A percentile compares a stretch with the other conserved stretches of the same genome.
These are phyloP conservation scores for Xylaria sp. DNA, from an alignment of 2,329 filamentous ascomycete species.

Conservation along the genomic window DNA sequence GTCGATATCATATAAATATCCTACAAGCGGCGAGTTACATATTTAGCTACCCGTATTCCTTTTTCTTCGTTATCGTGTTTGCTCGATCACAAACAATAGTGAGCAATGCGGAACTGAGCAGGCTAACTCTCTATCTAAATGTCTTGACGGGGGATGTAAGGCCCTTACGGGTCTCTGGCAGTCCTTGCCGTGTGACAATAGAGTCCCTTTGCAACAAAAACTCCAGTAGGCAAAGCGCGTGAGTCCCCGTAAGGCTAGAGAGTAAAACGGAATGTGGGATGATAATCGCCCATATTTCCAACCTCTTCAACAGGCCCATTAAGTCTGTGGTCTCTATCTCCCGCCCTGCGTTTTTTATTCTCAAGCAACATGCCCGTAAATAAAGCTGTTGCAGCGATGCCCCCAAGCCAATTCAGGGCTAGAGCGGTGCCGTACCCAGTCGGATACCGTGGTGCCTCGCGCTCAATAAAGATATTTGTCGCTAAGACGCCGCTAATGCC, in stretches of 20 bases:
- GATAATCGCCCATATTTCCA: slow-evolving; percentile 62
- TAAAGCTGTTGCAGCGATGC: slow-evolving; percentile 51
- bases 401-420: slow-evolving; percentile 50
- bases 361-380: slow-evolving; percentile 55
- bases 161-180: no score
- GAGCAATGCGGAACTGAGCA: no score
- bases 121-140: no score
- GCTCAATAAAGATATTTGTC: slow-evolving; percentile 50
- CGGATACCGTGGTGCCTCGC: slow-evolving; percentile 50
- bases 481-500: slow-evolving; percentile 56
- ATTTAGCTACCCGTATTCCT: no score
- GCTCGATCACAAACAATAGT: no score
- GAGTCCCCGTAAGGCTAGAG: background rate
- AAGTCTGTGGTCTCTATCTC: slow-evolving; percentile 58
- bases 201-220: no score
- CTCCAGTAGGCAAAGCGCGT: background rate
- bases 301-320: slow-evolving; percentile 51
- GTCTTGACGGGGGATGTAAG: no score
- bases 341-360: slow-evolving; percentile 58
- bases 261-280: slow-evolving; percentile 60
- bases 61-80: no score
- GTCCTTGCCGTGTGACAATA: no score
- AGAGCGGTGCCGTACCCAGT: slow-evolving; percentile 52
- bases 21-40: no score
- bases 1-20: no score